Evolutionary conservation across 2,329 filamentous ascomycete genomes (phyloP).

Genomic region (Colletotrichum endophyticum): DNA sequence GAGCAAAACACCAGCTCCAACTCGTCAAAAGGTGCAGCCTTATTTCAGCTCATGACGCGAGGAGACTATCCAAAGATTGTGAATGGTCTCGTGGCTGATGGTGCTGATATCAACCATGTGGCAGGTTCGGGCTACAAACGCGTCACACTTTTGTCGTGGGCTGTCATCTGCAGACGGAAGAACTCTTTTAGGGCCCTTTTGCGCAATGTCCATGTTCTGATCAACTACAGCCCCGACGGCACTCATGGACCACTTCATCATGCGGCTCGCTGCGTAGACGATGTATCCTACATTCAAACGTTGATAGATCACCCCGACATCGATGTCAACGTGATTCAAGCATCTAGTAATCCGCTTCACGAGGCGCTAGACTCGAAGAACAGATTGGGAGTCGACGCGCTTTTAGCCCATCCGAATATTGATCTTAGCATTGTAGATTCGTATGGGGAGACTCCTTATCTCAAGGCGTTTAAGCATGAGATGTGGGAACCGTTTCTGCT

Average conservation of each 20-base stretch:
- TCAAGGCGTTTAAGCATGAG: rapidly evolving
- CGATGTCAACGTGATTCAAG: rapidly evolving
- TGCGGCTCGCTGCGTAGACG: rapidly evolving
- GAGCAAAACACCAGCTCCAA: neutral
- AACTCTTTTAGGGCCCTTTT: rapidly evolving
- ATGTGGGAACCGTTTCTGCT: rapidly evolving
- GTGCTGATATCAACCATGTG: rapidly evolving
- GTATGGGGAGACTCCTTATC: rapidly evolving
- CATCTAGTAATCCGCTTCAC: rapidly evolving
- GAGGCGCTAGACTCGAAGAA: rapidly evolving
- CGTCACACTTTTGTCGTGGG: neutral
- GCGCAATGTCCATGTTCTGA: rapidly evolving
- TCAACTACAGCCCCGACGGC: neutral
- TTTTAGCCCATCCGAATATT: neutral
- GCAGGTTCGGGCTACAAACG: rapidly evolving
- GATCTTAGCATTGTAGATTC: rapidly evolving
- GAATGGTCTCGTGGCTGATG: rapidly evolving
- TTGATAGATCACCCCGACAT: neutral
- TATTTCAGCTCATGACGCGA: rapidly evolving
- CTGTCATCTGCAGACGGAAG: neutral
- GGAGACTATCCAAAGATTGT: neutral
- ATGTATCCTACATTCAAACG: rapidly evolving
- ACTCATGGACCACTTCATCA: neutral
- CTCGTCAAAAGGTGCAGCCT: rapidly evolving
- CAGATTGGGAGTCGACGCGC: rapidly evolving